phyloP scores from a whole-genome alignment of 768 basidiomycete genomes.

The Suillus weaverae region DNA sequence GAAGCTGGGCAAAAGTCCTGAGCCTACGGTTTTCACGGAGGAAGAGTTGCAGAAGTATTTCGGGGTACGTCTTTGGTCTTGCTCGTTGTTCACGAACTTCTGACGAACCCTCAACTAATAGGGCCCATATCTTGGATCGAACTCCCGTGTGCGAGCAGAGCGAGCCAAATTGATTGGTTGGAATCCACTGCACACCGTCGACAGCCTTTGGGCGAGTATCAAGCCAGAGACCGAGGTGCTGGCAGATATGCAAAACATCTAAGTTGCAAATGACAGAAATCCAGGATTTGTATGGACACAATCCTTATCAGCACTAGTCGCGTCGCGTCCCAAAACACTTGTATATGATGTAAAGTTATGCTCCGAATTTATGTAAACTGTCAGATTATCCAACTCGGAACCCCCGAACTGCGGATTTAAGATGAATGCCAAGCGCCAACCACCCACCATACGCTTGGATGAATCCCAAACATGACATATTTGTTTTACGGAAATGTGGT shows the following conservation, averaged over 20 bases:
- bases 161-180: constrained; percentile 23
- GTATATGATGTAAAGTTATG: too few relatives aligned
- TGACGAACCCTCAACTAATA: constrained; percentile 6
- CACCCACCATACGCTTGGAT: background rate
- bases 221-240: constrained; percentile 22
- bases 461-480: background rate
- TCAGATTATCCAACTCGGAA: background rate
- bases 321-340: background rate
- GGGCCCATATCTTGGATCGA: constrained; percentile 18
- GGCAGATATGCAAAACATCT: constrained; percentile 10
- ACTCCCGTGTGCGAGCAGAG: constrained; percentile 21
- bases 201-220: constrained; percentile 24
- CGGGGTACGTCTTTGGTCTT: constrained; percentile 11
- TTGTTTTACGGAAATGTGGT: too few relatives aligned
- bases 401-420: too few relatives aligned
- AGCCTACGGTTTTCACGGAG: constrained; percentile 45
- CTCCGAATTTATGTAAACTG: background rate
- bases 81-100: background rate
- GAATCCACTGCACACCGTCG: constrained; percentile 28
- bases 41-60: constrained; percentile 19
- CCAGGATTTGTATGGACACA: background rate
- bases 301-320: background rate
- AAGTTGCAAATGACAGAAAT: background rate
- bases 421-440: too few relatives aligned
- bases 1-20: constrained; percentile 35